These are phyloP conservation scores for Aspergillus sp. DNA, from an alignment of 2,329 filamentous ascomycete species.

Conservation along the genomic window DNA sequence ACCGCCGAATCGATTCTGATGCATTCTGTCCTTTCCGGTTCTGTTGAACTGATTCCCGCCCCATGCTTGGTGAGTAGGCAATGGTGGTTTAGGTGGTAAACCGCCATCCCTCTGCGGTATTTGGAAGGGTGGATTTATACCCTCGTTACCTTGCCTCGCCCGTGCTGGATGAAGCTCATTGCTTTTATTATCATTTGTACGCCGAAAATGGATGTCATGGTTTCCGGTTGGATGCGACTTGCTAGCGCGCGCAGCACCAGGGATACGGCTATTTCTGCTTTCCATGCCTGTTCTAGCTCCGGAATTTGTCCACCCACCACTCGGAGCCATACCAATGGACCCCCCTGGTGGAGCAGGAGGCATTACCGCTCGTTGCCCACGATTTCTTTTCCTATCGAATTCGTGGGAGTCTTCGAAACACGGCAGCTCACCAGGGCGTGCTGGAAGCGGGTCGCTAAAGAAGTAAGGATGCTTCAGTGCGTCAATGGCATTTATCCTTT, in stretches of 20 bases:
- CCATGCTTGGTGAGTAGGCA: conserved; percentile 23
- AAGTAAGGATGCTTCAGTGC: conserved; percentile 92
- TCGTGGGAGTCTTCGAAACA: conserved; percentile 92
- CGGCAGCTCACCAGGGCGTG: conserved; percentile 79
- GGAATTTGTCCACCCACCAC: conserved; percentile 46
- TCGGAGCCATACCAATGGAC: conserved; percentile 68
- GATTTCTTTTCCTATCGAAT: conserved; percentile 84
- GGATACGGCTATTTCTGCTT: conserved; percentile 29
- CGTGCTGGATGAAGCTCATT: conserved; percentile 13
- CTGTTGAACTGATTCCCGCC: conserved; percentile 19
- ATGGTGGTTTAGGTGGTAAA: conserved; percentile 33
- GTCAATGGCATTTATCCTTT: conserved; percentile 86
- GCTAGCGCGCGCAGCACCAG: conserved; percentile 25
- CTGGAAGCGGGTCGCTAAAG: conserved; percentile 67
- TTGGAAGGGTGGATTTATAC: conserved; percentile 17
- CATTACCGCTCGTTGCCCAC: conserved; percentile 73
- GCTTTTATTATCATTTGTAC: conserved; percentile 19
- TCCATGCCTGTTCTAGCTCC: conserved; percentile 23
- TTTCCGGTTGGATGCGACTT: conserved; percentile 19
- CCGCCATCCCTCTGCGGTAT: conserved; percentile 25
- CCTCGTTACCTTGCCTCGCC: conserved; percentile 15
- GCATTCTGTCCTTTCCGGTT: conserved; percentile 25
- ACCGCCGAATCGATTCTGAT: conserved; percentile 16
- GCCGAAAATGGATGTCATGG: conserved; percentile 16
- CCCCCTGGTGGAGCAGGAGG: conserved; percentile 89